A percentile compares a stretch with the other conserved stretches of the same genome.
These are phyloP conservation scores for Priceomyces fermenticarens DNA, from an alignment of 805 yeast species.

Conservation along the genomic window DNA sequence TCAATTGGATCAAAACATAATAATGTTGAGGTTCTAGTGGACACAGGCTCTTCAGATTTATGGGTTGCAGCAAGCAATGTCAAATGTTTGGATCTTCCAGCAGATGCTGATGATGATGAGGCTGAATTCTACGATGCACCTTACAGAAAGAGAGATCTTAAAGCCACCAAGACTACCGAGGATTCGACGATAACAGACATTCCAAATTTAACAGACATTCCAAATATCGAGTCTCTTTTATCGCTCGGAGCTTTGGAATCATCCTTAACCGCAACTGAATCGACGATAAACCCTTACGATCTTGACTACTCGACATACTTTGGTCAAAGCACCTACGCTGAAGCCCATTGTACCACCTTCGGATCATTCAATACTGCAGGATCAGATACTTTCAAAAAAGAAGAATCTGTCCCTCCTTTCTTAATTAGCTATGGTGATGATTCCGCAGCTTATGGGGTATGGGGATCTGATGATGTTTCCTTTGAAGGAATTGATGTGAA, in stretches of 20 bases:
- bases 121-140: background rate
- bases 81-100: too few relatives aligned
- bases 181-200: too few relatives aligned
- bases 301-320: too few relatives aligned
- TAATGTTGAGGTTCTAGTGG: slow-evolving; percentile 23
- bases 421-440: slow-evolving; percentile 47
- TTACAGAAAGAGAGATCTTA: background rate
- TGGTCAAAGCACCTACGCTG: too few relatives aligned
- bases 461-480: slow-evolving; percentile 62
- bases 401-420: slow-evolving; percentile 40
- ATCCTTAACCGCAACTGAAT: too few relatives aligned
- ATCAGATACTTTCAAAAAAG: slow-evolving; percentile 38
- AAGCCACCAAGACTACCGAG: too few relatives aligned
- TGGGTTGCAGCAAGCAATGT: slow-evolving; percentile 19
- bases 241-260: too few relatives aligned
- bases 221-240: too few relatives aligned
- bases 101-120: slow-evolving; percentile 6
- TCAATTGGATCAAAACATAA: slow-evolving; percentile 16
- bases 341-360: slow-evolving; percentile 29
- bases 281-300: too few relatives aligned
- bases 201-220: too few relatives aligned
- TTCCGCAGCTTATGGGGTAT: slow-evolving; percentile 46
- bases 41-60: slow-evolving; percentile 31
- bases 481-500: slow-evolving; percentile 49
- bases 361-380: slow-evolving; percentile 14